Evolutionary conservation across 176 grass and related monocot species (phyloP), one percentile per base, ranked within the genome.

Genomic region (Zea luxurians): DNA sequence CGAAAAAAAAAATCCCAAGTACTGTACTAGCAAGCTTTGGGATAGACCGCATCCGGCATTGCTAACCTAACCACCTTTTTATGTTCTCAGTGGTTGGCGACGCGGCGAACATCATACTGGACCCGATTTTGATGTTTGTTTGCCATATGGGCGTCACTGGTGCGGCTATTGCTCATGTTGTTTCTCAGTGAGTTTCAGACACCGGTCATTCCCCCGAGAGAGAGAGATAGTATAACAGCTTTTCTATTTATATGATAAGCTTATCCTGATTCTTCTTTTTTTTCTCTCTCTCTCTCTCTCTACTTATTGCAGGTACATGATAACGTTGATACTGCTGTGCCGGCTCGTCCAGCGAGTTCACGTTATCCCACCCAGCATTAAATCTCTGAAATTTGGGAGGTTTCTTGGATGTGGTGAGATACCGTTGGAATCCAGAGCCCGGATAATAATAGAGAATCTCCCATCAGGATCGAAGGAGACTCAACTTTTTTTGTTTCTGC

Each of bases 71-170:
- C 21, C 48, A 70, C 20, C 11, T 36, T 75, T 81, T 73, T 75
- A 75, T 73, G 58, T 7, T 53, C 66, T 75, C 82, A 99, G 96
- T 99, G 83, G 86, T 71, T 35, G 96, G 96, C 48, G 96, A 99
- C 71, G 90, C 86, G 11, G 54, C 81, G 67, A 99, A 99, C 68
- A 95, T 99, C 52, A 89, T 99, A 71, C 58, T 99, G 61, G 96
- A 99, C 44, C 96, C 96, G 46, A 93, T 99, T 87, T 83, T 99
- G 81, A 99, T 99, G 82, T 99, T 99, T 86, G 86, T 95, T 17
- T 95, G 83, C 40, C 85, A 84, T 65, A 85, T 99, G 85, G 91
- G 91, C 27, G 92, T 99, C 75, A 95, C 89, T 36, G 96, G 96
- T 37, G 96, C 96, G 78, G 96, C 96, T 12, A 89, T 99, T 87